Conservation (phyloP, 2,329 filamentous ascomycete genomes). For the Claviceps sp. region DNA sequence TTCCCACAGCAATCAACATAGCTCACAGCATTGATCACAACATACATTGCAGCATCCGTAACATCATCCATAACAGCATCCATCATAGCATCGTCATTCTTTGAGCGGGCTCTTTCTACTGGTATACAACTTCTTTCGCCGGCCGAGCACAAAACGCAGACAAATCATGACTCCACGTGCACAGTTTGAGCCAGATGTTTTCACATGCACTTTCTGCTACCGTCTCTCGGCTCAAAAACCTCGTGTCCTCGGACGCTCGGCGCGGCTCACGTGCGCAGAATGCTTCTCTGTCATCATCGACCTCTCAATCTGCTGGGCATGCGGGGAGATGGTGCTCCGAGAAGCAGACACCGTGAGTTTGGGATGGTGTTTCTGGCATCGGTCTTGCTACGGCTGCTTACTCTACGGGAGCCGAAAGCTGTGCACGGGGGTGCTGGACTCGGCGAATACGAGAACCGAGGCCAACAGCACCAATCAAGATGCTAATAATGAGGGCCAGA, state of each 20-base stretch:
- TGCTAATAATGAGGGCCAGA: slow-evolving; percentile 2
- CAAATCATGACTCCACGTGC: neutral
- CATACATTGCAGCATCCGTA: too few species aligned
- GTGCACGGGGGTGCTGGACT: slow-evolving; percentile 18
- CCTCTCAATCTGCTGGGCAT: slow-evolving; percentile 44
- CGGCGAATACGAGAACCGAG: slow-evolving; percentile 19
- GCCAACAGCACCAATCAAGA: slow-evolving; percentile 7
- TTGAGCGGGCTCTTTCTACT: neutral
- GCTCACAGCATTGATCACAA: too few species aligned
- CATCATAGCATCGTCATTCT: neutral
- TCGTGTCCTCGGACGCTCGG: slow-evolving; percentile 29
- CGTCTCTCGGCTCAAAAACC: slow-evolving; percentile 23
- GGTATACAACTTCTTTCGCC: neutral
- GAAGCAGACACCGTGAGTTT: slow-evolving; percentile 42
- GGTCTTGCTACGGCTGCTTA: slow-evolving; percentile 41
- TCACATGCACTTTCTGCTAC: slow-evolving; percentile 46
- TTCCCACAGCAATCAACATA: too few species aligned
- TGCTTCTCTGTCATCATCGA: slow-evolving; percentile 37
- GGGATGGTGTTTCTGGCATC: slow-evolving; percentile 50
- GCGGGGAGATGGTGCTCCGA: slow-evolving; percentile 39
- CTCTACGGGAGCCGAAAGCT: slow-evolving; percentile 32
- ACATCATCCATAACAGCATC: too few species aligned
- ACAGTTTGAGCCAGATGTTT: slow-evolving; percentile 13
- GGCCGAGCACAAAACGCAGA: neutral
- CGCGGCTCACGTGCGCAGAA: slow-evolving; percentile 33